Evolutionary conservation across 805 yeast species (phyloP), one percentile per base, ranked within the genome.

Genomic region (Starmerella tilneyi): DNA sequence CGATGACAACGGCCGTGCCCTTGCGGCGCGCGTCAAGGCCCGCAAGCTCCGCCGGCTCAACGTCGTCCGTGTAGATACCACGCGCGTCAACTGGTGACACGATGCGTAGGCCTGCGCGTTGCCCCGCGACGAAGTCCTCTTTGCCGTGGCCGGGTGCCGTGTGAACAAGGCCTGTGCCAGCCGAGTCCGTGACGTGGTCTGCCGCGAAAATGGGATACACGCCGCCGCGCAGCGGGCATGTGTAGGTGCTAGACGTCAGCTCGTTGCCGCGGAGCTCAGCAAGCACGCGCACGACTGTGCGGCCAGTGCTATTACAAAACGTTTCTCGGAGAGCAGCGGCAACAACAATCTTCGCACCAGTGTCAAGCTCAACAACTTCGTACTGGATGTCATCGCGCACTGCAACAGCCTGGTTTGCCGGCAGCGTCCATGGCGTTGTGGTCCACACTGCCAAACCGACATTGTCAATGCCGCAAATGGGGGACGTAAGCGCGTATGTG

Each of bases 131-230:
- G 59, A 84, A 88, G 66, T 92, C 99, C 54, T 92, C 98, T 56
- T 78, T 75, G 56, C 99, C 99, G 61, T 92, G 98, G 0, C 96
- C 97, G 1, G 98, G 97, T 0, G 98, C 97, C 17, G 85, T 82
- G 59, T 92, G 99, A 1, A 92, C 99, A 12, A 92, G 65, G 2
- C 98, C 99, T 0, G 98, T 84, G 62, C 99, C 99, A 0, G 92
- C 77, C 1, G 72, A 54, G 46, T 74, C 74, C 0, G 84, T 76
- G 11, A 94, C 97, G 62, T 88, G 94, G 44, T 72, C 75, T 5
- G 92, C 96, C 46, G 76, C 79, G 3, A 89, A 50, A 3, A 89
- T 64, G 0, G 94, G 94, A 50, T 70, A 74, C 2, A 47, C 53
- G 16, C 58, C 65, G 11, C 60, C 55, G 5, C 70, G 53, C 3